Percentiles rank a stretch among this genome's conserved stretches.
These are phyloP conservation scores for Calonectria multiphialidica DNA, from an alignment of 2,329 filamentous ascomycete species.

Conservation along the genomic window DNA sequence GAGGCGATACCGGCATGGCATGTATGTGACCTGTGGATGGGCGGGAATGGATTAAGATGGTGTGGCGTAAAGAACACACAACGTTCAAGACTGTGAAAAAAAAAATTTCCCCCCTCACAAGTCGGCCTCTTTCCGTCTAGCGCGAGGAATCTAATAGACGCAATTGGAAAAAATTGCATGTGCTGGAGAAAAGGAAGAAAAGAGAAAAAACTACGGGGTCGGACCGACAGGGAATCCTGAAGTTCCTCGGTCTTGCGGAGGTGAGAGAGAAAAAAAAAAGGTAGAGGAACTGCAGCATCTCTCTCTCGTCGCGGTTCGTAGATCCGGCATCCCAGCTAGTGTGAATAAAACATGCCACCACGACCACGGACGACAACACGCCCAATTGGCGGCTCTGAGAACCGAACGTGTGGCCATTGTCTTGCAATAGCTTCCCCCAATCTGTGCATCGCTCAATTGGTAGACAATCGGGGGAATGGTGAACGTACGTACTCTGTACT, in stretches of 20 bases:
- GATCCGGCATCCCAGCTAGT: not conserved
- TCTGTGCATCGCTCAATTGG: not conserved
- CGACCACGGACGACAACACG: not conserved
- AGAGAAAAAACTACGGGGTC: not conserved
- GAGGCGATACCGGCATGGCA: constrained; percentile 28
- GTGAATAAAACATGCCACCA: not conserved
- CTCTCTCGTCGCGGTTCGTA: not conserved
- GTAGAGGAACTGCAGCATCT: not conserved
- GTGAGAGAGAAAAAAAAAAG: not conserved
- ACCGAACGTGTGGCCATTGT: constrained; percentile 15
- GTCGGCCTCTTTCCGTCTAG: not conserved
- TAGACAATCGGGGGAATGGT: not conserved
- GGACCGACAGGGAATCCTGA: not conserved
- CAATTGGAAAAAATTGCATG: not conserved
- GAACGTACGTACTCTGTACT: not conserved
- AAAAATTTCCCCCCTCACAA: not conserved
- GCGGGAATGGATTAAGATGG: not conserved
- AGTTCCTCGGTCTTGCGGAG: constrained; percentile 14
- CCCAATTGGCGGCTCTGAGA: constrained; percentile 19
- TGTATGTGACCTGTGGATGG: not conserved
- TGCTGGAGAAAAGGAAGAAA: not conserved
- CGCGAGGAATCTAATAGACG: not conserved
- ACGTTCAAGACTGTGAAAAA: not conserved
- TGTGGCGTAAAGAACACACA: constrained; percentile 5
- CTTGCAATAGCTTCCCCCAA: not conserved